A percentile compares a stretch with the other conserved stretches of the same genome.
Evolutionary conservation across 1,284 basidiomycete genomes (phyloP).

Genomic region (Butyriboletus appendiculatus): DNA sequence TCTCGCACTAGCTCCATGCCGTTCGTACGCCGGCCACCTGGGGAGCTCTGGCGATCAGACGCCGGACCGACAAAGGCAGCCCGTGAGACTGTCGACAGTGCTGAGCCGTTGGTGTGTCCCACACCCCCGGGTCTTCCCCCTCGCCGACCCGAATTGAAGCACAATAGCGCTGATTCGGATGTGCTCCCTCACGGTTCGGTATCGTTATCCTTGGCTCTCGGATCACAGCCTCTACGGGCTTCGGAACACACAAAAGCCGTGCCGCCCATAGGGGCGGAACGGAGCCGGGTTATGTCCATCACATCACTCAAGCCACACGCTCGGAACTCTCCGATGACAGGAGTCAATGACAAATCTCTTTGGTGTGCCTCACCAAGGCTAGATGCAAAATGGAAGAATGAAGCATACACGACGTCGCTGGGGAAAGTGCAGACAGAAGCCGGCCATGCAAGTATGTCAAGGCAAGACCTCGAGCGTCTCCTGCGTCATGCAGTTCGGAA

Average conservation of each 20-base stretch:
- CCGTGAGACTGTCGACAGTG: conserved; percentile 1
- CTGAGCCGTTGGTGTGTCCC: background rate
- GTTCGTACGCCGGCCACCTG: conserved; percentile 16
- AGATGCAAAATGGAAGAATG: conserved; percentile 6
- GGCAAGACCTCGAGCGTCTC: conserved; percentile 26
- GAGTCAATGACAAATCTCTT: conserved; percentile 1
- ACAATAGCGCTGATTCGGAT: conserved; percentile 4
- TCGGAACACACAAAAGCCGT: conserved; percentile 25
- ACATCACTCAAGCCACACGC: conserved; percentile 11
- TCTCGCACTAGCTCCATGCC: conserved; percentile 17
- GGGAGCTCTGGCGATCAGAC: conserved; percentile 23
- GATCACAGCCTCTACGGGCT: conserved; percentile 28
- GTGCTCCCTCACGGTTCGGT: conserved; percentile 11
- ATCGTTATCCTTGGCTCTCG: conserved; percentile 28
- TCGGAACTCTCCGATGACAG: background rate
- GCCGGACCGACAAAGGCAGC: conserved; percentile 2
- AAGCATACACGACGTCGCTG: background rate
- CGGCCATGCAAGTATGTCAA: conserved; percentile 7
- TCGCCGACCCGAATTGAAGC: conserved; percentile 7
- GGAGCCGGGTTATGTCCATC: conserved; percentile 24
- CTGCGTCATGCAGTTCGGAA: conserved; percentile 28
- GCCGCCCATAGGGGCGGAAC: conserved; percentile 33
- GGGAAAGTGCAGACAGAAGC: background rate
- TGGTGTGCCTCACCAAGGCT: conserved; percentile 7
- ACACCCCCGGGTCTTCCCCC: conserved; percentile 24